Base-by-base conservation (phyloP, 768 basidiomycete genomes). In the Artomyces pyxidatus region DNA sequence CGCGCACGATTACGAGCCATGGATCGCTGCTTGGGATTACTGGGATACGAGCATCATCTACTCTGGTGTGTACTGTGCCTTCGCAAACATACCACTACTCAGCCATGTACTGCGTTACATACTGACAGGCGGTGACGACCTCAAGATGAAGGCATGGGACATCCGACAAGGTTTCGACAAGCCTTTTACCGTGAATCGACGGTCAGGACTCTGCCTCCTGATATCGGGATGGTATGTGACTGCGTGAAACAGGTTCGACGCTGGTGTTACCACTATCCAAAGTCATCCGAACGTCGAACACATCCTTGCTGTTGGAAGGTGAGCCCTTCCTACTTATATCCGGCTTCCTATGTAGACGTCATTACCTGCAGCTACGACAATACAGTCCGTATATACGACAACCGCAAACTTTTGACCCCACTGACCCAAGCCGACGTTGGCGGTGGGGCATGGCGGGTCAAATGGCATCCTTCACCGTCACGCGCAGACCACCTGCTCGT, bases 401-500 rank as follows among this genome's bases (percentile, higher is more conserved):
- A 70, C 0, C 83, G 95, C 4, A 85, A 81, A 42, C 78, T 78
- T 4, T 61, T 72, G 4, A 62, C 62, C 3, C 79, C 88, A 0
- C 55, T 97, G 11, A 61, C 67, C 1, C 68, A 74, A 42, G 77
- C 76, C 22, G 75, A 85, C 49, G 81, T 90, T 3, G 91, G 90
- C 10, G 96, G 96, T 11, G 96, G 96, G 3, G 88, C 81, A 10
- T 99, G 96, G 96, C 78, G 96, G 16, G 82, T 91, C 50, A 93
- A 95, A 64, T 99, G 93, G 91, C 92, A 98, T 65, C 92, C 94
- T 6, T 77, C 76, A 4, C 54, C 72, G 2, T 56, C 60, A n/a
- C 76, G 92, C 39, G 76, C 74, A 53, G 59, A 75, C 30, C 88
- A 94, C 59, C 72, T 98, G 2, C 76, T 97, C 17, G 81, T 92